Evolutionary conservation across 306 rosid species (phyloP).

Genomic region (Glycine soja): DNA sequence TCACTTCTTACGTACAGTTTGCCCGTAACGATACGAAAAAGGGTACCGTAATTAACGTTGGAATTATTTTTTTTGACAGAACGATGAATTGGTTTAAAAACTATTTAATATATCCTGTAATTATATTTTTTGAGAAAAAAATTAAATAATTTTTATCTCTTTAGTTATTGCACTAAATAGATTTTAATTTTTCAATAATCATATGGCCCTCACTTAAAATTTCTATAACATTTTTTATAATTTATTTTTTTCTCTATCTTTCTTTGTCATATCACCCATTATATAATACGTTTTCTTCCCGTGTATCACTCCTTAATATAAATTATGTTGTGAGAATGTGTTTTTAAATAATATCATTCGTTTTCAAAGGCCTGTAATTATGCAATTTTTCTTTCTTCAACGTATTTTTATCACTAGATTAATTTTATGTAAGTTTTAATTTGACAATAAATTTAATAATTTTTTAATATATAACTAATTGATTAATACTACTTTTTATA

Average conservation of each 20-base stretch:
- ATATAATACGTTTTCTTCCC: neutral
- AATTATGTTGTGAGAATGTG: neutral
- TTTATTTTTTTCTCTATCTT: neutral
- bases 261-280: neutral
- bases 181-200: neutral
- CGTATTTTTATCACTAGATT: neutral
- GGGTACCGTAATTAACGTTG: neutral
- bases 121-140: neutral
- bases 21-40: neutral
- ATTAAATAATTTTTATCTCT: neutral
- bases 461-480: neutral
- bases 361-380: neutral
- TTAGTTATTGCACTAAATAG: neutral
- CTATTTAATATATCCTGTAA: neutral
- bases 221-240: neutral
- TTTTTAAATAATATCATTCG: neutral
- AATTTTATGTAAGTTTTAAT: neutral
- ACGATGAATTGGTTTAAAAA: neutral
- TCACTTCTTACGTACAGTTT: conserved; percentile 38
- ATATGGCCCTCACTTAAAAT: neutral
- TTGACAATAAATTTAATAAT: neutral
- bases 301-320: neutral
- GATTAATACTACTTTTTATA: neutral
- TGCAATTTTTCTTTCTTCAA: neutral
- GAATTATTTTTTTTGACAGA: neutral